Evolutionary conservation across 1,139 yeast genomes (phyloP), one percentile per base, ranked within the genome.

Genomic region (Pichia sp.): DNA sequence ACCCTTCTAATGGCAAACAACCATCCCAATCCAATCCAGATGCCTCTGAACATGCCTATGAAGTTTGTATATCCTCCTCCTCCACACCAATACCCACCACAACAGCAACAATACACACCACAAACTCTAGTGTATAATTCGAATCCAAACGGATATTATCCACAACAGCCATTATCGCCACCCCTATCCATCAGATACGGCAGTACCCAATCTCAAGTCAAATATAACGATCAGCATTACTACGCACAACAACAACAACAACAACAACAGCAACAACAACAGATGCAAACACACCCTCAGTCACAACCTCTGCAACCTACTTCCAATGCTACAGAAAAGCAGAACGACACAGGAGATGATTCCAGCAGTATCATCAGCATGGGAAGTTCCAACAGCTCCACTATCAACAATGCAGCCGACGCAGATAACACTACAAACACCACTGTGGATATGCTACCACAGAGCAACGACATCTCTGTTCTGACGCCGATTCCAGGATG

Each of bases 401-500:
- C n/a, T n/a, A n/a, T n/a, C n/a, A n/a, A n/a, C n/a, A n/a, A n/a
- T n/a, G n/a, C n/a, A n/a, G n/a, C n/a, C n/a, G n/a, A n/a, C n/a
- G 9, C 9, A 8, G 21, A 27, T 11, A 22, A 28, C n/a, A 20
- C 5, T 27, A 27, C 21, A 32, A 24, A 21, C 5, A 34, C n/a
- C 15, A 8, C 14, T 6, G 15, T 17, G 14, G 9, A 9, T 21
- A 18, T n/a, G n/a, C n/a, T n/a, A 19, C 32, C 19, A 24, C 36
- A 24, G 28, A n/a, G 18, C 17, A 38, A 33, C 14, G 47, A 44
- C 22, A 22, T 44, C 3, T 36, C 40, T 7, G 24, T 20, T 10
- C 15, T 44, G 15, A 44, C 36, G 9, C 51, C 51, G 4, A 47
- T 44, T 9, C 51, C 51, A 0, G 51, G 51, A 20, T 40, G 43